Percentiles rank a stretch among this genome's conserved stretches.
These are phyloP conservation scores for Solanum hybrid DNA, from an alignment of 305 asterid species.

Conservation along the genomic window DNA sequence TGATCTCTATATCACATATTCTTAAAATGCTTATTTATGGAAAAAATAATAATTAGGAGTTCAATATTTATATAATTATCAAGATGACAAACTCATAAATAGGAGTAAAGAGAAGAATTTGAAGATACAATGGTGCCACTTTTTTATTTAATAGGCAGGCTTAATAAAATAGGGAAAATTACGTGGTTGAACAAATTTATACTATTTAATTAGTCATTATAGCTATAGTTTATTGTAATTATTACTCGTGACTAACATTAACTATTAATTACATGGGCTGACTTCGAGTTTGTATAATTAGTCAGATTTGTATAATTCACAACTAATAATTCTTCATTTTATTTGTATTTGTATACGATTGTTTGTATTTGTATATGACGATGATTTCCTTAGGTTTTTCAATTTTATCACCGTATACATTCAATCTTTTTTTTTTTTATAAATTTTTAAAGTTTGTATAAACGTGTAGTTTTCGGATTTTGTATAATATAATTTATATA, in stretches of 20 bases:
- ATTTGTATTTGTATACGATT: too few species aligned
- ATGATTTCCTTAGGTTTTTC: not conserved
- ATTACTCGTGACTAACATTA: fast-evolving
- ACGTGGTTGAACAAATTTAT: fast-evolving
- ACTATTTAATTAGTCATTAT: too few species aligned
- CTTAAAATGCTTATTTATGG: not conserved
- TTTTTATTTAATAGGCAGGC: too few species aligned
- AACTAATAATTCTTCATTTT: too few species aligned
- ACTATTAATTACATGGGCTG: not conserved
- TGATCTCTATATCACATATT: not conserved
- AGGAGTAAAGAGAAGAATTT: not conserved
- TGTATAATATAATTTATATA: too few species aligned
- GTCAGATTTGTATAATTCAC: too few species aligned
- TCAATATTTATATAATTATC: not conserved
- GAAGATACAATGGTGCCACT: not conserved
- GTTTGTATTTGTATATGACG: not conserved
- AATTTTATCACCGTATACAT: not conserved
- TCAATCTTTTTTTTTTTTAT: not conserved
- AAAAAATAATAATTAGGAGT: not conserved
- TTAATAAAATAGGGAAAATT: too few species aligned
- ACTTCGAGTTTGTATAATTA: too few species aligned
- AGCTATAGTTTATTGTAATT: fast-evolving
- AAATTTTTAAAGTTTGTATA: not conserved
- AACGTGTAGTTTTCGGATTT: too few species aligned
- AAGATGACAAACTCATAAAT: not conserved